These are phyloP conservation scores for Meira miltonrushii DNA, from an alignment of 1,284 basidiomycete genomes.

Conservation along the genomic window DNA sequence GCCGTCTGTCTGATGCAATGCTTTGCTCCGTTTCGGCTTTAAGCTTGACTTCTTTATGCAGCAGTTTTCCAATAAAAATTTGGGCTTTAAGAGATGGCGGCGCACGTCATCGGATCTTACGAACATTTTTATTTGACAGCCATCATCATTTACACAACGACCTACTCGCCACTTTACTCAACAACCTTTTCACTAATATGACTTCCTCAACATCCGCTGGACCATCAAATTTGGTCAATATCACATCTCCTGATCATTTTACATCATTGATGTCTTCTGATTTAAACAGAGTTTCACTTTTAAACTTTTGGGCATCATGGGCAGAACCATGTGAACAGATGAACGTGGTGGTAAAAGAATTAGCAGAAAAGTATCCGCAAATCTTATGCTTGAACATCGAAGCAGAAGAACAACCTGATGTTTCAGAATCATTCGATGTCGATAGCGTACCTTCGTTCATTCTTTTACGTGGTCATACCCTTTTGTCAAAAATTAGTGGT, in stretches of 20 bases:
- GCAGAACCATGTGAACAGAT: slow-evolving; percentile 51
- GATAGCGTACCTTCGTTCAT: slow-evolving; percentile 84
- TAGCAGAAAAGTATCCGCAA: slow-evolving; percentile 67
- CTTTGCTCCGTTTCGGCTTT: too few relatives aligned
- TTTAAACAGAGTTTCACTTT: slow-evolving; percentile 43
- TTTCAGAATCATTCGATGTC: slow-evolving; percentile 87
- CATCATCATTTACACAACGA: neutral
- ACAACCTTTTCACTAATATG: neutral
- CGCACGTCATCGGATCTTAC: neutral
- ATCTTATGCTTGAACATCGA: slow-evolving; percentile 83
- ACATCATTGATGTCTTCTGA: slow-evolving; percentile 41
- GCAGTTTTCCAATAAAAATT: neutral
- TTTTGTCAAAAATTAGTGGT: slow-evolving; percentile 74
- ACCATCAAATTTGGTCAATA: slow-evolving; percentile 32
- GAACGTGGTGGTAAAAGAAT: slow-evolving; percentile 50
- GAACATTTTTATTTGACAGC: neutral
- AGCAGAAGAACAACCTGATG: slow-evolving; percentile 79
- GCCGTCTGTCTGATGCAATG: too few relatives aligned
- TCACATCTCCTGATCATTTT: slow-evolving; percentile 49
- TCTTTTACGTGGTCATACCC: slow-evolving; percentile 79
- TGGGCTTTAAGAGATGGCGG: neutral
- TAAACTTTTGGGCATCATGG: slow-evolving; percentile 53
- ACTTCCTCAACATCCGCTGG: neutral
- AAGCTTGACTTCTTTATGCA: too few relatives aligned
- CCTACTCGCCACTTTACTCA: neutral